Evolutionary conservation across 2,329 filamentous ascomycete genomes (phyloP), one percentile per base, ranked within the genome.

Genomic region (Nothophaeocryptopus gaeumannii): DNA sequence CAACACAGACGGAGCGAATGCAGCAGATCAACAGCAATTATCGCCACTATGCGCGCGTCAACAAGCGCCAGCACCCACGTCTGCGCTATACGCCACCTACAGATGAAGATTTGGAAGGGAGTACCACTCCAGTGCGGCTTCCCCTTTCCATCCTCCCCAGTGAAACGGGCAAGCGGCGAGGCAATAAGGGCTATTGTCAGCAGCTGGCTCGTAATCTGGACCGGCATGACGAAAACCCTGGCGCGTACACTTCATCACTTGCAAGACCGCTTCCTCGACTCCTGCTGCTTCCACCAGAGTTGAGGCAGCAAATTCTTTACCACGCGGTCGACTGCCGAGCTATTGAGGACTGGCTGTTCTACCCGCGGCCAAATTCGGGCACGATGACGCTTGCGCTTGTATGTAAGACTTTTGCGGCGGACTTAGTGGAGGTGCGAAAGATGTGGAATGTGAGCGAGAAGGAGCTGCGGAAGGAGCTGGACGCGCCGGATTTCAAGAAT

Each of bases 261-360:
- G n/a, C 20, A 15, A 30, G 13, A 7, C 32, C 42, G 29, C 43
- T 49, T n/a, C 51, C 49, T 29, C 41, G 41, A 41, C 16, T 56
- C 5, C 26, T 53, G 8, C 13, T 13, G 5, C 53, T 58, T 14
- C 55, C 53, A 5, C 15, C 55, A 2, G 53, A 58, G 39, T 41
- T 56, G 10, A 39, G 50, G 8, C 53, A 58, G 14, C 39, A 41
- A 7, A 50, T 53, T 16, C 46, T 55, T 30, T 31, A 47, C 13
- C 34, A 44, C 16, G 45, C 49, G 15, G 30, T 54, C 15, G 53
- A 51, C 29, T 26, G 20, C 20, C 20, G 20, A 3, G 20, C 20
- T 7, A 26, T 26, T 7, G 50, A 58, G 36, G 20, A 51, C 12
- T 36, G 47, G 9, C 38, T 57, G 10, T 31, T 48, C 36, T 47